Conservation (phyloP, 208 protist genomes). For the Crithidia sp. region DNA sequence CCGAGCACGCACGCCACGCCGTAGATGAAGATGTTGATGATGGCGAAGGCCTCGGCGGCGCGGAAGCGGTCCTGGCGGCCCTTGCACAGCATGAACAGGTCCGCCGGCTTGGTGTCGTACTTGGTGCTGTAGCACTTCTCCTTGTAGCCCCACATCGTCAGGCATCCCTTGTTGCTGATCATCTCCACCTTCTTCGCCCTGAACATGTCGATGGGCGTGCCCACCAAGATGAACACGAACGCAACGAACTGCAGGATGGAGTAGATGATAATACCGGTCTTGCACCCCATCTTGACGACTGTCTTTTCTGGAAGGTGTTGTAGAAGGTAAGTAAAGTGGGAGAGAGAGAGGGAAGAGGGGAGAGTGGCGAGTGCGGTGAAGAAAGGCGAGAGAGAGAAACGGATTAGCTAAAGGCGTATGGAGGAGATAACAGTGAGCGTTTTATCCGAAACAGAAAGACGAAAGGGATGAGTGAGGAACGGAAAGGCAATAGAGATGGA, state of each 20-base stretch:
- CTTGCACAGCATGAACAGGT: constrained; percentile 25
- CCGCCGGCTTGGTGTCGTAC: constrained; percentile 4
- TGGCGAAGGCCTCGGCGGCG: constrained; percentile 36
- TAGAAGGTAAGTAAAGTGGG: too few relatives aligned
- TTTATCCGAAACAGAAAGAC: too few relatives aligned
- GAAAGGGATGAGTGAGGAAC: background rate
- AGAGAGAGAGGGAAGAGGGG: too few relatives aligned
- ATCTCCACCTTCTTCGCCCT: constrained; percentile 13
- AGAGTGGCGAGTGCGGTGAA: too few relatives aligned
- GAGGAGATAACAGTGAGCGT: too few relatives aligned
- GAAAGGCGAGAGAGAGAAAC: too few relatives aligned
- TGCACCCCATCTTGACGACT: background rate
- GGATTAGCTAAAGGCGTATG: too few relatives aligned
- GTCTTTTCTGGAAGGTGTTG: too few relatives aligned
- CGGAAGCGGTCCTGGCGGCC: constrained; percentile 37
- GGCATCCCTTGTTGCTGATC: constrained; percentile 16
- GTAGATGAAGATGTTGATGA: constrained; percentile 34
- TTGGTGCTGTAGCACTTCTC: constrained; percentile 5
- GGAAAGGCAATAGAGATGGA: background rate
- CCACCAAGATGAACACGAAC: constrained; percentile 50
- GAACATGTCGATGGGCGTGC: constrained; percentile 58
- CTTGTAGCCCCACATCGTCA: constrained; percentile 48
- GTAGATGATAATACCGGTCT: constrained; percentile 56
- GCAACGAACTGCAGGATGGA: constrained; percentile 22
- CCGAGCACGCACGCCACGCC: constrained; percentile 16